Percentiles rank a stretch among this genome's conserved stretches.
Conservation (phyloP, 108 stramenopile genomes). For the Discostella stelligeroides region DNA sequence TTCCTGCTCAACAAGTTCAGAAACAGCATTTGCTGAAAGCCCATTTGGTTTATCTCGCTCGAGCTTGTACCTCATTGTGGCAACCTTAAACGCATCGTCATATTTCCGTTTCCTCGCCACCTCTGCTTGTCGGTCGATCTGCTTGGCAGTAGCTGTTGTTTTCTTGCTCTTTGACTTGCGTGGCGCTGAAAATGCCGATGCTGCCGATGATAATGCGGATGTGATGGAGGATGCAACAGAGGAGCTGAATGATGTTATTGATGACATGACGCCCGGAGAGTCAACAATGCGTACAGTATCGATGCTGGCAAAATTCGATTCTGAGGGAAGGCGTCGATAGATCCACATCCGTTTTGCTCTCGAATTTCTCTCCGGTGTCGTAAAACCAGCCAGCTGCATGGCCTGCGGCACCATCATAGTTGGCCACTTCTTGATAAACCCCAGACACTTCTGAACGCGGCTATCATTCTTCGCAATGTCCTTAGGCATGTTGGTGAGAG, state of each 20-base stretch:
- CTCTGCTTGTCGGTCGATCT: background rate
- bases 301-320: background rate
- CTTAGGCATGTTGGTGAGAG: constrained; percentile 5
- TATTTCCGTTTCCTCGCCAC: background rate
- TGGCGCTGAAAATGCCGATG: background rate
- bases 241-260: background rate
- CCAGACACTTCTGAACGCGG: background rate
- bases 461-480: background rate
- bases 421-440: background rate
- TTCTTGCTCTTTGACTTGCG: background rate
- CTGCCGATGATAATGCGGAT: background rate
- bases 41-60: background rate
- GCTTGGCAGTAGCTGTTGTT: background rate
- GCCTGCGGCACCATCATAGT: background rate
- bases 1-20: background rate
- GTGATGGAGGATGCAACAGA: background rate
- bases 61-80: background rate
- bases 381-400: background rate
- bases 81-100: background rate
- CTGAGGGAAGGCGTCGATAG: constrained; percentile 1
- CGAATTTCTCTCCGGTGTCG: background rate
- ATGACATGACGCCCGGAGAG: background rate
- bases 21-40: background rate
- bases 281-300: background rate
- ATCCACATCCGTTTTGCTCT: background rate